phyloP scores from a whole-genome alignment of 805 yeast genomes.

The Starmera quercuum region DNA sequence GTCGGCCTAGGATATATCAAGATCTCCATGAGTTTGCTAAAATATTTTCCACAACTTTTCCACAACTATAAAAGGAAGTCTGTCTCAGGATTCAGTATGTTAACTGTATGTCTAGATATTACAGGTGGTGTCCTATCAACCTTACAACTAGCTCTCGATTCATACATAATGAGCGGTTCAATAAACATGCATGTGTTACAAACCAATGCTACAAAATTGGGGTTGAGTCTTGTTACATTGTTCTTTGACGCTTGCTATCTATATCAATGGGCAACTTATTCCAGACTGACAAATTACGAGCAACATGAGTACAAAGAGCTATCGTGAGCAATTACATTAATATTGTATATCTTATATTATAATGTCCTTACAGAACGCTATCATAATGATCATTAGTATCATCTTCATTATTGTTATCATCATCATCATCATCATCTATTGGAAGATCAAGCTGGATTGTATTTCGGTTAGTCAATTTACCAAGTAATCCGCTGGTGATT shows the following conservation, averaged over 20 bases:
- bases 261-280: constrained; percentile 26
- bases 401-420: no score
- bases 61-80: constrained; percentile 75
- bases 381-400: no score
- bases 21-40: constrained; percentile 39
- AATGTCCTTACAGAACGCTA: no score
- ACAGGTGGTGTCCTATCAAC: constrained; percentile 26
- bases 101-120: constrained; percentile 32
- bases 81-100: constrained; percentile 78
- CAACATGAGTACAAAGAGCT: neutral
- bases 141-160: constrained; percentile 16
- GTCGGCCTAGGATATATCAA: constrained; percentile 33
- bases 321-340: no score
- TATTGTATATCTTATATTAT: no score
- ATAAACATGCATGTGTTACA: constrained; percentile 17
- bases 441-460: no score
- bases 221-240: constrained; percentile 30
- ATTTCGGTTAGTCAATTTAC: no score
- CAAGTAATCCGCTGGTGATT: no score
- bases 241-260: constrained; percentile 29
- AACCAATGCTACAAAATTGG: constrained; percentile 32
- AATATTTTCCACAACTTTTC: constrained; percentile 73
- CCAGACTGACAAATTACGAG: neutral
- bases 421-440: no score
- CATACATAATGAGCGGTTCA: constrained; percentile 17